These are phyloP conservation scores for Cryptococcus sp. DNA, from an alignment of 1,284 basidiomycete species.

Conservation along the genomic window DNA sequence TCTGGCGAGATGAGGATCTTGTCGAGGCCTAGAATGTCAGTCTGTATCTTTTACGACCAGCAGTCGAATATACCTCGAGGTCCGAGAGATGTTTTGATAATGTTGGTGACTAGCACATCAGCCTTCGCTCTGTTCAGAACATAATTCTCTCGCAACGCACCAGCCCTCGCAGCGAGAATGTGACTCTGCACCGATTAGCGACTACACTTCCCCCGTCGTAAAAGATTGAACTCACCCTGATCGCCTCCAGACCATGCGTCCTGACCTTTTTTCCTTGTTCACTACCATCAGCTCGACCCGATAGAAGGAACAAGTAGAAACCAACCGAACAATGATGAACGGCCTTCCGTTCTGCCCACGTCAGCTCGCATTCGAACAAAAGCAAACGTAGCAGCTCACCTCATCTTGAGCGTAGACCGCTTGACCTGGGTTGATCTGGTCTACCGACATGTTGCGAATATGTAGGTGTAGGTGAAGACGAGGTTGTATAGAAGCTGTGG, in stretches of 20 bases:
- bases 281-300: slow-evolving; percentile 40
- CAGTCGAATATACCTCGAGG: slow-evolving; percentile 63
- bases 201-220: neutral
- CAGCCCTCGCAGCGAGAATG: slow-evolving; percentile 76
- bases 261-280: slow-evolving; percentile 95
- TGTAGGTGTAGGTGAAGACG: neutral
- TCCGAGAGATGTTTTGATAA: slow-evolving; percentile 89
- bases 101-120: slow-evolving; percentile 70
- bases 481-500: neutral
- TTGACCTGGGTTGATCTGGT: slow-evolving; percentile 47
- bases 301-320: neutral
- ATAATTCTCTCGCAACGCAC: slow-evolving; percentile 11
- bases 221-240: slow-evolving; percentile 62
- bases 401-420: slow-evolving; percentile 89
- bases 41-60: no score
- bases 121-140: neutral
- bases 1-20: slow-evolving; percentile 98
- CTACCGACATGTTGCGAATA: slow-evolving; percentile 34
- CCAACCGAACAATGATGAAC: slow-evolving; percentile 79
- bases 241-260: slow-evolving; percentile 89
- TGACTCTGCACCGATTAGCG: slow-evolving; percentile 59
- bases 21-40: slow-evolving; percentile 89
- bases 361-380: neutral
- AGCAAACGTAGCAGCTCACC: slow-evolving; percentile 51
- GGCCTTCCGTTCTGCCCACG: slow-evolving; percentile 79